Conservation (phyloP, 805 yeast genomes). For the baker's yeast (Saccharomyces cerevisiae) region DNA sequence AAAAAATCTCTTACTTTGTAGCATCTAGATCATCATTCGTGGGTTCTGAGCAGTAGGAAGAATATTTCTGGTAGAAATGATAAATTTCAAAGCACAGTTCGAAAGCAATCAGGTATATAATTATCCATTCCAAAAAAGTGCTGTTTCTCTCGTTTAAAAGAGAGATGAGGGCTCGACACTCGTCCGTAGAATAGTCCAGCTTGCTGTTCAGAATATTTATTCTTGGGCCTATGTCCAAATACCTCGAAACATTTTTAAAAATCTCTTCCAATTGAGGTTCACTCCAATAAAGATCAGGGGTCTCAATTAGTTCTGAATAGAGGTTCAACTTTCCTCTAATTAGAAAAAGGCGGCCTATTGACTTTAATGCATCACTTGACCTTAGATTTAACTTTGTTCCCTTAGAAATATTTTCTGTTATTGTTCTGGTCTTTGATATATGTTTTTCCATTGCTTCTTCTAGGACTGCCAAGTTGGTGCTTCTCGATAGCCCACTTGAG, state of each 20-base stretch:
- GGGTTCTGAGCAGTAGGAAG: neutral
- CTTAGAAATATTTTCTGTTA: conserved; percentile 57
- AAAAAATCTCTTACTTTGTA: neutral
- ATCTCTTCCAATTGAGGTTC: conserved; percentile 78
- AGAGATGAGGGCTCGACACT: conserved; percentile 66
- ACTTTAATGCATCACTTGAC: conserved; percentile 53
- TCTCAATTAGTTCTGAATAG: conserved; percentile 81
- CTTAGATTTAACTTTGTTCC: conserved; percentile 48
- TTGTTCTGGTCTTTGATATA: conserved; percentile 50
- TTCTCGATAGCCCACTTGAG: conserved; percentile 78
- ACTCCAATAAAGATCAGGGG: conserved; percentile 90
- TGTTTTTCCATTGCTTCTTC: conserved; percentile 67
- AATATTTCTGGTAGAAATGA: conserved; percentile 43
- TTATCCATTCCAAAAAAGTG: conserved; percentile 78
- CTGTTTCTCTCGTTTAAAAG: conserved; percentile 71
- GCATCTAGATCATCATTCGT: neutral
- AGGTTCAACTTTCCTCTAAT: conserved; percentile 76
- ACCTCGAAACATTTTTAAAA: conserved; percentile 60
- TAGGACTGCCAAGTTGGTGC: conserved; percentile 74
- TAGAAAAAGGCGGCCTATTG: conserved; percentile 68
- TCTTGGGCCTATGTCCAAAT: conserved; percentile 68
- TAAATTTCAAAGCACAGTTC: conserved; percentile 77
- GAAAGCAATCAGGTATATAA: conserved; percentile 70
- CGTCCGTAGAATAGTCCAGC: conserved; percentile 85
- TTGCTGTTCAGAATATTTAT: conserved; percentile 75